phyloP scores from a whole-genome alignment of 768 basidiomycete genomes.

The Punctularia strigosozonata region DNA sequence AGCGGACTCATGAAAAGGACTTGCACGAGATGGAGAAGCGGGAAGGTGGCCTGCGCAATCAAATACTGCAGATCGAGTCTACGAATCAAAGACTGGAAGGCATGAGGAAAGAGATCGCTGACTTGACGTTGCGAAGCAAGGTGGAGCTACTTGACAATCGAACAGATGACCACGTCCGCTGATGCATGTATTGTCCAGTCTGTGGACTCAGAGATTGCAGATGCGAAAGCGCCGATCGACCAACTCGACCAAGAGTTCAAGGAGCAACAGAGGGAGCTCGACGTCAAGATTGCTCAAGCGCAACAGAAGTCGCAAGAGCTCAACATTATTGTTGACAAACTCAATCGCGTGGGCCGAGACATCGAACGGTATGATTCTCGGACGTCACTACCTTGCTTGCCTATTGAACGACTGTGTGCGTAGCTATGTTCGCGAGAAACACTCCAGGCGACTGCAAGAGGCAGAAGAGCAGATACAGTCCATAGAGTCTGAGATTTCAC shows the following conservation, averaged over 20 bases:
- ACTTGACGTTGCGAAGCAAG: slow-evolving; percentile 36
- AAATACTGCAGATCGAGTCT: slow-evolving; percentile 45
- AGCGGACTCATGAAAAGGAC: slow-evolving; percentile 46
- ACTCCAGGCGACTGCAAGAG: slow-evolving; percentile 46
- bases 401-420: background rate
- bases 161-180: background rate
- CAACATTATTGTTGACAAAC: slow-evolving; percentile 49
- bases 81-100: slow-evolving; percentile 44
- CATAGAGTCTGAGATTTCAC: slow-evolving; percentile 31
- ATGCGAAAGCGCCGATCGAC: slow-evolving; percentile 55
- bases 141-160: slow-evolving; percentile 17
- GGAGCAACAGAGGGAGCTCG: slow-evolving; percentile 36
- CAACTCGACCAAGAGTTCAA: slow-evolving; percentile 45
- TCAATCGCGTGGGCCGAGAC: slow-evolving; percentile 45
- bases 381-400: background rate
- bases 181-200: slow-evolving; percentile 29
- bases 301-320: slow-evolving; percentile 52
- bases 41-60: slow-evolving; percentile 42
- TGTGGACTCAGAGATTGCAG: slow-evolving; percentile 45
- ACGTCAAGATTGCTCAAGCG: slow-evolving; percentile 34
- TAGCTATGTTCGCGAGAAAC: slow-evolving; percentile 69
- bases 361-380: slow-evolving; percentile 45
- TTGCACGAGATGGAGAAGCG: slow-evolving; percentile 53
- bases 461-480: slow-evolving; percentile 41
- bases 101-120: slow-evolving; percentile 45